Base-by-base conservation (phyloP, 192 early-diverging fungal genomes). In the Paraglomus occultum region DNA sequence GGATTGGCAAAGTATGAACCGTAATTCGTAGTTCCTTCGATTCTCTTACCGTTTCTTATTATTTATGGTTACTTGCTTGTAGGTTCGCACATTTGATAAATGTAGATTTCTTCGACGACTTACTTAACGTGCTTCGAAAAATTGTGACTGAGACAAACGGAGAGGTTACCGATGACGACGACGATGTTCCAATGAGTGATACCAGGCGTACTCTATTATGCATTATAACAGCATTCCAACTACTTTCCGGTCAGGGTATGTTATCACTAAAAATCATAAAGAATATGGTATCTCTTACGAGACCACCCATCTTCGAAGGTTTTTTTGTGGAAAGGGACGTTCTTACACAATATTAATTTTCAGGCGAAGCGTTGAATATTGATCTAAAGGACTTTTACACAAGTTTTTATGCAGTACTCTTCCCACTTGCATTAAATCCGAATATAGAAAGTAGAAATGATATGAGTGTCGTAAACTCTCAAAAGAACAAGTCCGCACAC, bases 71-170 rank as follows among this genome's bases (percentile, higher is more conserved):
- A 20, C 1, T 38, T 38, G 23, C 6, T 67, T 77, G 71, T 61
- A 82, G 87, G 68, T 98, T 95, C 81, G 92, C 95, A 11, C 97
- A 97, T 77, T 77, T 99, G 45, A 99, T 99, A 77, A 95, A 91
- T 71, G 88, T 99, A 22, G 95, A 99, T 66, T 96, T 96, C 66
- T 99, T 96, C 76, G 82, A 88, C 6, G 95, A 97, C 76, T 77
- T 99, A 71, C 76, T 99, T 51, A 81, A 88, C 22, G 82, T 91
- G 18, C 82, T 99, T 23, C 92, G 93, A 73, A 87, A 84, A 50
- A 92, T 97, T 18, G 90, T 92, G 81, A 75, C 81, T 49, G 80
- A 81, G 4, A 83, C 89, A 59, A 79, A 86, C 31, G 85, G 82
- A 78, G 2, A 80, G 71, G 50, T 72, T 73, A 23, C 77, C 49